Evolutionary conservation across 2,329 filamentous ascomycete species (phyloP), one percentile per base, ranked within the genome.

Genomic region (Helotiales sp.): DNA sequence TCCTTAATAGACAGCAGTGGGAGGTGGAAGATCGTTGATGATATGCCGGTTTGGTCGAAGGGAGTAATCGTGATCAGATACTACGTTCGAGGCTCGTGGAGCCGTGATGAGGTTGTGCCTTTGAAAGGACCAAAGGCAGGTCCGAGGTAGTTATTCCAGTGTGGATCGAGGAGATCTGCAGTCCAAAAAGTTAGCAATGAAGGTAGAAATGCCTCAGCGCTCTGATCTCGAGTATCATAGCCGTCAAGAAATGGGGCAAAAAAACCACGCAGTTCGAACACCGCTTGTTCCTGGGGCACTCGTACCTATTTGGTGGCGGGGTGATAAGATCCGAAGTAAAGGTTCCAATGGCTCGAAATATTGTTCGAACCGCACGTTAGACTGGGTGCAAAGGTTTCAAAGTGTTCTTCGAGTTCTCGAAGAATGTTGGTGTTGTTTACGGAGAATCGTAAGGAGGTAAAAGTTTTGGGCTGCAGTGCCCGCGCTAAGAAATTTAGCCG

Each of bases 41-140:
- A 85, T 86, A 77, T 87, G 83, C 66, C 82, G 79, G 69, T 81
- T 80, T 75, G 84, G 81, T 74, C 81, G 79, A 74, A 84, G 77
- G 77, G 82, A 82, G 82, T 85, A 87, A 87, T 87, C 81, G 85
- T 87, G 83, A 76, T 86, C 82, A 79, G 81, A 83, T 73, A 85
- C 78, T 73, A 84, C 77, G 71, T 72, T 77, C 64, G 82, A 82
- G 84, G 84, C 83, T 77, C 71, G 73, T 71, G 76, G 77, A 86
- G 84, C 85, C 85, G 85, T 87, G 73, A 71, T 86, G 70, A 65
- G 66, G 63, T 70, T 44, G 72, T 79, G 83, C 84, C 84, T 87
- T 87, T 87, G 83, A 81, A 22, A 51, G 59, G 82, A 86, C 82
- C 84, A 87, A 87, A 87, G 84, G 84, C 84, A 74, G 76, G 72